Evolutionary conservation across 2,329 filamentous ascomycete species (phyloP).

Genomic region (Pyrenochaeta sp.): DNA sequence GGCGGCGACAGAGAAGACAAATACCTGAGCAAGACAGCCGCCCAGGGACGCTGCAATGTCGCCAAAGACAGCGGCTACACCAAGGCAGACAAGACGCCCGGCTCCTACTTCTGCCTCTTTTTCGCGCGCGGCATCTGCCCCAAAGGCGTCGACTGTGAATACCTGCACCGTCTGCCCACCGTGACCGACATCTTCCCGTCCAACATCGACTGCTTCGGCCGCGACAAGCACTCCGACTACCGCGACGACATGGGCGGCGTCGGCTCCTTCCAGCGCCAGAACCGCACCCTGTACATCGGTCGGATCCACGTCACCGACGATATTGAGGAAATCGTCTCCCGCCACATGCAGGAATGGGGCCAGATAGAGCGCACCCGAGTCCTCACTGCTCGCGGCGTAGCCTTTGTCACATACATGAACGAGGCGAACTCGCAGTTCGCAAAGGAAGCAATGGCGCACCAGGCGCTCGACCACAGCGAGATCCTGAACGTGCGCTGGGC

Average conservation of each 20-base stretch:
- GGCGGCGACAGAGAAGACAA: conserved; percentile 95
- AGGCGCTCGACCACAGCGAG: conserved; percentile 88
- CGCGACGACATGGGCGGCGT: conserved; percentile 98
- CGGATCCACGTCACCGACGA: conserved; percentile 95
- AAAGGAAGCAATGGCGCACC: conserved; percentile 92
- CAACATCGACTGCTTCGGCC: conserved; percentile 93
- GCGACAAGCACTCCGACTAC: conserved; percentile 93
- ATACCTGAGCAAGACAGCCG: conserved; percentile 81
- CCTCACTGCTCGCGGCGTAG: conserved; percentile 86
- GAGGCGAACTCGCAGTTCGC: conserved; percentile 61
- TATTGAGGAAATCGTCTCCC: conserved; percentile 92
- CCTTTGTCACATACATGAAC: conserved; percentile 92
- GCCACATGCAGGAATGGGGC: conserved; percentile 97
- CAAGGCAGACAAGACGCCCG: conserved; percentile 56
- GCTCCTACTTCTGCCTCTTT: conserved; percentile 91
- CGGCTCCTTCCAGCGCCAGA: conserved; percentile 90
- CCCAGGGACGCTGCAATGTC: conserved; percentile 86
- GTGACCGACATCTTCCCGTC: conserved; percentile 91
- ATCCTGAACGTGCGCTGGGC: conserved; percentile 97
- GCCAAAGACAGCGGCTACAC: conserved; percentile 67
- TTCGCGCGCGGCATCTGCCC: conserved; percentile 84
- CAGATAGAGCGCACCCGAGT: conserved; percentile 88
- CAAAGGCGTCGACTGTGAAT: conserved; percentile 91
- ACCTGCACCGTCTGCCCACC: conserved; percentile 86
- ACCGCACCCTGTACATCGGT: conserved; percentile 91